These are phyloP conservation scores for Sugiyamaella boreocaroliniensis DNA, from an alignment of 805 yeast species.

Conservation along the genomic window DNA sequence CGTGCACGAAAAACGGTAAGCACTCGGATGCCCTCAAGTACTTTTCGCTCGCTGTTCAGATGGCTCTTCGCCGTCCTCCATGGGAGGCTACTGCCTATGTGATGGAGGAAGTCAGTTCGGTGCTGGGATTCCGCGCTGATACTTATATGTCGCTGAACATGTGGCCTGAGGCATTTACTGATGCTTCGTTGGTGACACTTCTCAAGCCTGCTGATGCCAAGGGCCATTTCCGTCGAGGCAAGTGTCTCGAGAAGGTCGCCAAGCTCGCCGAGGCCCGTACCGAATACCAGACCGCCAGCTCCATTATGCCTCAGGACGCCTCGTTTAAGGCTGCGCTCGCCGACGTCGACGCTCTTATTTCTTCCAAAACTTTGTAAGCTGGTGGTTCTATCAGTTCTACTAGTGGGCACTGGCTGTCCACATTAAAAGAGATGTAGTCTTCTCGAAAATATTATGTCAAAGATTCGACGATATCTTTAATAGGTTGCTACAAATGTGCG, in stretches of 20 bases:
- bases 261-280: conserved; percentile 22
- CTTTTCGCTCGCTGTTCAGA: conserved; percentile 34
- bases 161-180: conserved; percentile 36
- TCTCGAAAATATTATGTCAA: too few species aligned
- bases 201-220: conserved; percentile 30
- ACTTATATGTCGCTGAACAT: conserved; percentile 30
- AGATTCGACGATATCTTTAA: too few species aligned
- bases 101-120: conserved; percentile 30
- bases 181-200: conserved; percentile 30
- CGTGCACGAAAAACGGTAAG: conserved; percentile 24
- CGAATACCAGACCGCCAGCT: conserved; percentile 16
- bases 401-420: background rate
- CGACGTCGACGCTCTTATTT: conserved; percentile 14
- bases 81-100: conserved; percentile 34
- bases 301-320: conserved; percentile 16
- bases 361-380: background rate
- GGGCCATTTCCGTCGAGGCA: conserved; percentile 32
- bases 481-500: too few species aligned
- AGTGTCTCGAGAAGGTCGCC: conserved; percentile 20
- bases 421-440: too few species aligned
- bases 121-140: conserved; percentile 34
- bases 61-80: conserved; percentile 34
- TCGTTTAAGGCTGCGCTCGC: conserved; percentile 15
- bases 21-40: conserved; percentile 32
- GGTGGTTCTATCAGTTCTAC: background rate